Evolutionary conservation across 805 yeast genomes (phyloP).

Genomic region (Nakazawaea ernobii): DNA sequence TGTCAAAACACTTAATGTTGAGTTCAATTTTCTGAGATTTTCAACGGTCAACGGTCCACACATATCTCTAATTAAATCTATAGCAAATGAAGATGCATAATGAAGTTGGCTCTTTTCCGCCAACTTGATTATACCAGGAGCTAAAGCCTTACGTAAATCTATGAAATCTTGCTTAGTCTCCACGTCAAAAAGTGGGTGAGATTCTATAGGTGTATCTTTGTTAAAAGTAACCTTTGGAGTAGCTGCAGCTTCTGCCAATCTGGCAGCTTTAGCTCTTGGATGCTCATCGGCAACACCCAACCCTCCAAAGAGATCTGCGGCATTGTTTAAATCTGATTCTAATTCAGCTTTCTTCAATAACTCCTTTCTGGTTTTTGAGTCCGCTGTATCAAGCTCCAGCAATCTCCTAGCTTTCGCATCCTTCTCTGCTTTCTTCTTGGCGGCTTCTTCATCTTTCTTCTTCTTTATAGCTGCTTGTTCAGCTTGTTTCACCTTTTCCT

Average conservation of each 20-base stretch:
- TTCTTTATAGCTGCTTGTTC: slow-evolving; percentile 34
- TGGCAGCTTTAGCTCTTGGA: slow-evolving; percentile 51
- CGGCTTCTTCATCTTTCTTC: slow-evolving; percentile 41
- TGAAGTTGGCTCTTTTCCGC: slow-evolving; percentile 57
- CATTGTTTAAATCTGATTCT: slow-evolving; percentile 83
- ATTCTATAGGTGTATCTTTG: slow-evolving; percentile 60
- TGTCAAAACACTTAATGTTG: slow-evolving; percentile 74
- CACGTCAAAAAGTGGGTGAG: slow-evolving; percentile 81
- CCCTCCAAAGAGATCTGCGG: slow-evolving; percentile 87
- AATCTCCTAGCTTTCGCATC: slow-evolving; percentile 33
- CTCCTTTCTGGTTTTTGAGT: slow-evolving; percentile 68
- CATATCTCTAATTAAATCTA: slow-evolving; percentile 82
- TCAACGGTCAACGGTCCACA: slow-evolving; percentile 78
- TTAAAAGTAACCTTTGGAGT: slow-evolving; percentile 30
- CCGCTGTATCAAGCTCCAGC: slow-evolving; percentile 61
- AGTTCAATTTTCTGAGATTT: slow-evolving; percentile 75
- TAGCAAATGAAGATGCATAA: slow-evolving; percentile 70
- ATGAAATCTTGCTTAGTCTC: slow-evolving; percentile 75
- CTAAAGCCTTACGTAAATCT: slow-evolving; percentile 67
- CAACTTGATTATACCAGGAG: slow-evolving; percentile 53
- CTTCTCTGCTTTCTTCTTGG: slow-evolving; percentile 16
- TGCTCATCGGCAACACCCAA: slow-evolving; percentile 51
- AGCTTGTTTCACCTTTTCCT: slow-evolving; percentile 26
- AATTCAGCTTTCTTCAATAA: slow-evolving; percentile 75
- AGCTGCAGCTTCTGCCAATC: slow-evolving; percentile 27